A percentile compares a stretch with the other conserved stretches of the same genome.
Conservation (phyloP, 495 filamentous ascomycete species). For the Penicillium desertorum region DNA sequence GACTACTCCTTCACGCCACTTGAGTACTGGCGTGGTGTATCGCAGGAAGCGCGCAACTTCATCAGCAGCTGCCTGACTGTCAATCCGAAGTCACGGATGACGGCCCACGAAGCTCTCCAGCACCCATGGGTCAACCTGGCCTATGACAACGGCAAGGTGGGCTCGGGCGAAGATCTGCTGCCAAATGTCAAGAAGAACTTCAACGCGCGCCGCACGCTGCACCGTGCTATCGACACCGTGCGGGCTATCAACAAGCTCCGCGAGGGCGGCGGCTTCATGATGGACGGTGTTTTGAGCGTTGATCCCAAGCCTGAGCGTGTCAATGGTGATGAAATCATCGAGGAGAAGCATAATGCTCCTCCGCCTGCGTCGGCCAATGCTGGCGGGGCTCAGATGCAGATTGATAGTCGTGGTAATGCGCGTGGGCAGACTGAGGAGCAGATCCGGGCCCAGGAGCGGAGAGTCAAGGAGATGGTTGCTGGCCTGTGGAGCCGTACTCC, state of each 20-base stretch:
- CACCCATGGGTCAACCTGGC: constrained; percentile 79
- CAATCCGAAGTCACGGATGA: constrained; percentile 82
- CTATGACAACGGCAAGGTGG: constrained; percentile 34
- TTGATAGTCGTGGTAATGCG: constrained; percentile 59
- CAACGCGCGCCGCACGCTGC: constrained; percentile 88
- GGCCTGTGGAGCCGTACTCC: constrained; percentile 54
- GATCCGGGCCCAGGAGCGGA: constrained; percentile 60
- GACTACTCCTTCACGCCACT: constrained; percentile 95
- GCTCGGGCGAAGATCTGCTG: constrained; percentile 70
- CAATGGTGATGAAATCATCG: constrained; percentile 43
- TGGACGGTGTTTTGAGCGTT: constrained; percentile 73
- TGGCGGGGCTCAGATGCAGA: constrained; percentile 38
- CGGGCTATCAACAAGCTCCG: constrained; percentile 96
- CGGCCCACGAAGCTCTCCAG: constrained; percentile 87
- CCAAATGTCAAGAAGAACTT: constrained; percentile 99
- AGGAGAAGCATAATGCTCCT: constrained; percentile 31
- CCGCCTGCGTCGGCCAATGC: constrained; percentile 15
- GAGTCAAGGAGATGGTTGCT: constrained; percentile 58
- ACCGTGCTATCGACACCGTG: constrained; percentile 96
- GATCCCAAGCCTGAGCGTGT: constrained; percentile 59
- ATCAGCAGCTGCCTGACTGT: constrained; percentile 86
- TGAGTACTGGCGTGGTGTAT: constrained; percentile 96
- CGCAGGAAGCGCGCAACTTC: constrained; percentile 82
- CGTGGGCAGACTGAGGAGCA: constrained; percentile 64
- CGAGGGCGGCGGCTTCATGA: constrained; percentile 75